These are phyloP conservation scores for Solanum chilense DNA, from an alignment of 257 asterid genomes.

Conservation along the genomic window DNA sequence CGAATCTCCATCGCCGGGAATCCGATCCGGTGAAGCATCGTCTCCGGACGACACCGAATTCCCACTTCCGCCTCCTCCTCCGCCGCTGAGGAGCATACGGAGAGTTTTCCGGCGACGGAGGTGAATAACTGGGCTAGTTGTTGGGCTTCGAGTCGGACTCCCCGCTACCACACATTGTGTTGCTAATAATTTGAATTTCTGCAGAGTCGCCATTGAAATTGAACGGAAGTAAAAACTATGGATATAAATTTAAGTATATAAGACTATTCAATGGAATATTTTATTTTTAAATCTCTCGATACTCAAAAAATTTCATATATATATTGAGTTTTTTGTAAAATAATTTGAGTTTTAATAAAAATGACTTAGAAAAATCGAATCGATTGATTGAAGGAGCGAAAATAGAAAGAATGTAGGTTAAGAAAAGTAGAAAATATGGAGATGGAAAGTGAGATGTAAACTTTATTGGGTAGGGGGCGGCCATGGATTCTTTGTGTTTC, in stretches of 20 bases:
- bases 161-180: constrained; percentile 72
- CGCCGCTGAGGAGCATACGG: constrained; percentile 54
- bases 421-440: neutral
- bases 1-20: constrained; percentile 9
- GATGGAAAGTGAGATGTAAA: neutral
- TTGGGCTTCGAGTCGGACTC: constrained; percentile 79
- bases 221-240: fast-evolving
- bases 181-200: constrained; percentile 77
- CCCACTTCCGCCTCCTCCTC: neutral
- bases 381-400: neutral
- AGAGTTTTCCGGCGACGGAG: constrained; percentile 85
- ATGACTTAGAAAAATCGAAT: neutral
- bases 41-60: constrained; percentile 11
- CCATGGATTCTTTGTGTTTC: neutral
- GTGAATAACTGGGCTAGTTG: constrained; percentile 78
- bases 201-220: constrained; percentile 52
- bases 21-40: constrained; percentile 22
- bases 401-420: neutral
- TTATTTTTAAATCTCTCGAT: neutral
- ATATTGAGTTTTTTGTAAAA: neutral
- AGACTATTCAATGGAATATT: neutral
- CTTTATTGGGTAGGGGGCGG: neutral
- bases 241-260: neutral
- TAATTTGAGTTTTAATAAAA: neutral
- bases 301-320: neutral